Evolutionary conservation across 371 early-diverging fungal species (phyloP), one percentile per base, ranked within the genome.

Genomic region (Smittium culicis): DNA sequence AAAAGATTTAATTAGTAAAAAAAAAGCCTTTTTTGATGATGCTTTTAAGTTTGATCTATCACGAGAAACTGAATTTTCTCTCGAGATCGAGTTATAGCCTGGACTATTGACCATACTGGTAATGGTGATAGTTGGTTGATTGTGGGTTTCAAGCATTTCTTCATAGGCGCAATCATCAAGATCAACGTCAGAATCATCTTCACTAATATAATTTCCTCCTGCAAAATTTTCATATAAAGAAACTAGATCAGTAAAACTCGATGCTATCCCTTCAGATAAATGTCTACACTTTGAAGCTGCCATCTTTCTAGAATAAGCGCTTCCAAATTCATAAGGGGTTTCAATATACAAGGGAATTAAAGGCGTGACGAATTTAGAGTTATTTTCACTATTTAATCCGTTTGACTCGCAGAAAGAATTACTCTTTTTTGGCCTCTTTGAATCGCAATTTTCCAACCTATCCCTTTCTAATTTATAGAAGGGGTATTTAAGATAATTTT

Each of bases 141-240:
- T 30, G 8, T 14, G 20, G 25, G 61, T 27, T 33, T 34, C 57
- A 5, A 54, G 11, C 24, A 25, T 31, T 54, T 66, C 67, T 27
- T 66, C 73, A 55, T 69, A 67, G 29, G 61, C 69, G 14, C 83
- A 85, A 3, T 83, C n/a, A n/a, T n/a, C 89, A 29, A 34, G 17
- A n/a, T 28, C 65, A 24, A 11, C 16, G 45, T 82, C 83, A 24
- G 83, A 85, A 27, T 87, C 84, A 67, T 89, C 88, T 35, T 85
- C 89, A 55, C 88, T 89, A 55, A 90, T 90, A 62, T 87, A 79
- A 69, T 91, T 89, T 71, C 92, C 95, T 34, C 96, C 97, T 1
- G 93, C 97, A 80, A 93, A 96, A 73, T 91, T 91, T 30, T 94
- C 93, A 71, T 90, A 95, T 66, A 96, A 79, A 54, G 87, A 90